Base-by-base conservation (phyloP, 768 basidiomycete genomes). In the Boletus eberwhitei region DNA sequence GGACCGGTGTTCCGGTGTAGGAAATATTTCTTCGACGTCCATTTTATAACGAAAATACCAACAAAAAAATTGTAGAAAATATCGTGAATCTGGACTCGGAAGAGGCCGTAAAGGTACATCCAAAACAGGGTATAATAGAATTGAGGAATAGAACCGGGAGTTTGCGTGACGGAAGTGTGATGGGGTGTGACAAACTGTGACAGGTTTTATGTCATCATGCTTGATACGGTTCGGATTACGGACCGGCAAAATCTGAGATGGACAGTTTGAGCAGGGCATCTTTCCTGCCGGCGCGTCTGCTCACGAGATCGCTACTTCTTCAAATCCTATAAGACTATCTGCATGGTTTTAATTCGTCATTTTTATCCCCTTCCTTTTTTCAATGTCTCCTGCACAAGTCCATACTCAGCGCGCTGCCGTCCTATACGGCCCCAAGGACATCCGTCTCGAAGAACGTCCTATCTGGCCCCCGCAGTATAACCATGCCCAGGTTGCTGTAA, bases 371-470 rank as follows among this genome's bases (percentile, higher is more conserved):
- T 51, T 43, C 50, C 50, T 51, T 49, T 53, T 41, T 48, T 50
- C 57, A 53, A 79, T 77, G 79, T 75, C 78, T 50, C 75, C 77
- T 48, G 64, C 72, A 50, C 78, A 80, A 42, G 74, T 84, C 61
- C 78, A 77, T 38, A 71, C 81, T 14, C 84, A 90, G 48, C 73
- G 75, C 50, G 88, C 91, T 50, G 88, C 84, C 50, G 90, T 97
- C 64, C 87, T 96, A 55, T 81, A 92, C 64, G 91, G 89, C 19
- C 78, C 90, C 50, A 82, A 81, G 62, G 93, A 96, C 75, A 81
- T 98, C 59, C 87, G 85, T 59, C 62, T 88, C 65, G 91, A 93
- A 66, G 74, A 86, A 38, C 85, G 93, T 60, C 77, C 79, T 42
- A 71, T 88, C 59, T 86, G 84, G 78, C 80, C 86, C 0, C 95